Evolutionary conservation across 169 alveolate genomes (phyloP).

Genomic region (Eimeria sp.): DNA sequence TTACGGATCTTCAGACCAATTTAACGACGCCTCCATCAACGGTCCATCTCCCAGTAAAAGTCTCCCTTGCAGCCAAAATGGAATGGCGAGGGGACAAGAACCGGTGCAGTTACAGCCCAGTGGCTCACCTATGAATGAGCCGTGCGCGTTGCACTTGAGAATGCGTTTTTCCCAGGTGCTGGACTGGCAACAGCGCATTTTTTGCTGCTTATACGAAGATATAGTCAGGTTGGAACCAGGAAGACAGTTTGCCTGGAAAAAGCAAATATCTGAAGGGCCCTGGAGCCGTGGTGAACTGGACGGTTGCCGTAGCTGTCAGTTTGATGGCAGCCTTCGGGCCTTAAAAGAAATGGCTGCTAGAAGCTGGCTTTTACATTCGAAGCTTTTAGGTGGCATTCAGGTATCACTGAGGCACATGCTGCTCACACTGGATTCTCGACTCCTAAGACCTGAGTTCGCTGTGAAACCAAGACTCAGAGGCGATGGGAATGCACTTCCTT

Average conservation of each 20-base stretch:
- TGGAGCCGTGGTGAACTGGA: background rate
- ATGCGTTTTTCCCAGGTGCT: constrained; percentile 50
- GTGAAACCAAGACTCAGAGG: background rate
- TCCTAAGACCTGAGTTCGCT: background rate
- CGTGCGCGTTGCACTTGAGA: constrained; percentile 25
- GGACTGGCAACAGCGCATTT: constrained; percentile 47
- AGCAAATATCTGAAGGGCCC: constrained; percentile 37
- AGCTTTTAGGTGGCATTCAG: constrained; percentile 21
- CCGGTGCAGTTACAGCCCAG: background rate
- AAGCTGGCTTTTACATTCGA: constrained; percentile 45
- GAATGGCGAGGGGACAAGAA: background rate
- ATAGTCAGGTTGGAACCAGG: constrained; percentile 9
- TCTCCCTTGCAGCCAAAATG: constrained; percentile 7
- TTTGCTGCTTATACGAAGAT: constrained; percentile 37
- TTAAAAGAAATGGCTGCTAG: constrained; percentile 15
- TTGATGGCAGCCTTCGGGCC: constrained; percentile 38
- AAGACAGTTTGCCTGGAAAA: background rate
- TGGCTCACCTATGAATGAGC: background rate
- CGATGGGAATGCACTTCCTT: background rate
- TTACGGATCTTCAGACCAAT: background rate
- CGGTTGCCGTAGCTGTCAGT: background rate
- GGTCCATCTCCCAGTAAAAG: background rate
- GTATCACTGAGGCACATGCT: constrained; percentile 18
- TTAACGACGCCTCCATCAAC: background rate
- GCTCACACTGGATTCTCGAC: background rate